A percentile compares a stretch with the other conserved stretches of the same genome.
Evolutionary conservation across 2,329 filamentous ascomycete species (phyloP).

Genomic region (Diplodia scrobiculata): DNA sequence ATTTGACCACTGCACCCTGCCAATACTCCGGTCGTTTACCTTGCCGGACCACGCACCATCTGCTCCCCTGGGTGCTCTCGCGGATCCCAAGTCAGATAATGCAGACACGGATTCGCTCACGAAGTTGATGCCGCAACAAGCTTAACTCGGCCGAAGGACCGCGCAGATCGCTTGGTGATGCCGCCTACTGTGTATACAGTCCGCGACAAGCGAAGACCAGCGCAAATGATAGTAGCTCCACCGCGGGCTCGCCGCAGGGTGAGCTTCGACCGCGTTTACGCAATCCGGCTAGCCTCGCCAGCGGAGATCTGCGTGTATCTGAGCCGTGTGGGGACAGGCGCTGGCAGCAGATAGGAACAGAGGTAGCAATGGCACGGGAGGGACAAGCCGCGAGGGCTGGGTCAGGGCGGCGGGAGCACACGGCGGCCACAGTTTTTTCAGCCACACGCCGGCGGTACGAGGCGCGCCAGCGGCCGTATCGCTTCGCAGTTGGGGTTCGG

Average conservation of each 20-base stretch:
- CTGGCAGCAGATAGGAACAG: neutral
- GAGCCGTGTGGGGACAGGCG: constrained; percentile 10
- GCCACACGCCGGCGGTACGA: constrained; percentile 22
- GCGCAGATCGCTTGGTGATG: constrained; percentile 4
- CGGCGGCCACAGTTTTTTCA: neutral
- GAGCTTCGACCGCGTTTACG: constrained; percentile 18
- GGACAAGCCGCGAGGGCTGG: neutral
- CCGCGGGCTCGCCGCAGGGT: constrained; percentile 19
- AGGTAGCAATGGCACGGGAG: neutral
- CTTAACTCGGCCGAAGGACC: constrained; percentile 1
- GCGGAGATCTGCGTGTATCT: constrained; percentile 9
- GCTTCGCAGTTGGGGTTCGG: constrained; percentile 11
- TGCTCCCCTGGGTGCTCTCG: neutral
- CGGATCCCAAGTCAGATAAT: neutral
- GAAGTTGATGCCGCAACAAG: neutral
- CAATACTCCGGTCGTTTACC: neutral
- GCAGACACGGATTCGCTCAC: neutral
- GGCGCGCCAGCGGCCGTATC: constrained; percentile 17
- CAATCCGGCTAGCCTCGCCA: constrained; percentile 15
- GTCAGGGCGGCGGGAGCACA: neutral
- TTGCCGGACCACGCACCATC: too few relatives aligned
- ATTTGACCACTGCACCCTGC: neutral
- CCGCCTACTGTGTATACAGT: constrained; percentile 10
- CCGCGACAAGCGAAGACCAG: constrained; percentile 15
- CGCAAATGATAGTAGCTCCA: constrained; percentile 21